These are phyloP conservation scores for Phallus indusiatus DNA, from an alignment of 768 basidiomycete species.

Conservation along the genomic window DNA sequence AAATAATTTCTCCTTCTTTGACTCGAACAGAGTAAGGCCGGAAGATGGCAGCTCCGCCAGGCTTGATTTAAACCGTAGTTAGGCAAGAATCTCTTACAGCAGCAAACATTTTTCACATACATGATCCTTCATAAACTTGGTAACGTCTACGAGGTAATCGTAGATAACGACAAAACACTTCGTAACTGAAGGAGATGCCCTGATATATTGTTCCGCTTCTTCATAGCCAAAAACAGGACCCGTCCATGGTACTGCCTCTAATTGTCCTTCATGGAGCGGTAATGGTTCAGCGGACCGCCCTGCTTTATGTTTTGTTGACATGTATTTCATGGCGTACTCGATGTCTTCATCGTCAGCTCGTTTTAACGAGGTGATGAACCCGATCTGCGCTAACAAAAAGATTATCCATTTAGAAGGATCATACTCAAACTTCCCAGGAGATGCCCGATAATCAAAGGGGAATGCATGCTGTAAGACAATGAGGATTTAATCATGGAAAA, in stretches of 20 bases:
- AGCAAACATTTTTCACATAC: conserved; percentile 32
- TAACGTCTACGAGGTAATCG: conserved; percentile 54
- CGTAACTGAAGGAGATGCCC: conserved; percentile 19
- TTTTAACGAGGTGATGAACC: no score
- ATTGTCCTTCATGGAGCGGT: not conserved
- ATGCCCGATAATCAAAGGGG: no score
- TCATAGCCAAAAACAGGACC: conserved; percentile 33
- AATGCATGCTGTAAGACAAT: conserved; percentile 53
- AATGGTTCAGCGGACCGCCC: conserved; percentile 12
- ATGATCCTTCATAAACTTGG: conserved; percentile 53
- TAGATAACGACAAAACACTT: conserved; percentile 42
- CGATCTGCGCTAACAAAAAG: no score
- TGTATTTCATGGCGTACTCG: no score
- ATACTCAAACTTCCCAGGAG: no score
- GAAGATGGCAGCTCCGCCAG: conserved; percentile 52
- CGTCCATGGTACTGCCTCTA: conserved; percentile 19
- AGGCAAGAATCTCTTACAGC: no score
- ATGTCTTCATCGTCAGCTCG: no score
- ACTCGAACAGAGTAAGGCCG: conserved; percentile 36
- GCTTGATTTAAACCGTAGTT: conserved; percentile 31
- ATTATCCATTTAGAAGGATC: no score
- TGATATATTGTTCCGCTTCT: conserved; percentile 27
- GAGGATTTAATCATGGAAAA: no score
- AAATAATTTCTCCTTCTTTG: conserved; percentile 7
- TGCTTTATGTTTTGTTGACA: conserved; percentile 31